Conservation (phyloP, 2,329 filamentous ascomycete species). For the Exophiala viscosa region DNA sequence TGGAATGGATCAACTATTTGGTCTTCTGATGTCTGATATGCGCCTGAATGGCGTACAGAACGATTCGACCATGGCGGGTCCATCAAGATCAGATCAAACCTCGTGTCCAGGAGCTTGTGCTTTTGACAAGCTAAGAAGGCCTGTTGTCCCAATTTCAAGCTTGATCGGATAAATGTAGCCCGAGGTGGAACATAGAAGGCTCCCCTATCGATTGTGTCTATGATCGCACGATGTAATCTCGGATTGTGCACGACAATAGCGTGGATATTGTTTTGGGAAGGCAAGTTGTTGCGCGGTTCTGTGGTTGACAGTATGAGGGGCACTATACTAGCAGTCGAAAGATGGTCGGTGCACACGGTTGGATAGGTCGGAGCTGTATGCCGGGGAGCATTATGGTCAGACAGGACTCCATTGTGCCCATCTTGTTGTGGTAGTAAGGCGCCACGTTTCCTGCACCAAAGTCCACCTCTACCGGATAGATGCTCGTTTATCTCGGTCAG, state of each 20-base stretch:
- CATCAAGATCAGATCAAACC: slow-evolving; percentile 57
- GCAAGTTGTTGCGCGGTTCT: slow-evolving; percentile 13
- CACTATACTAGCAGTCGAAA: not conserved
- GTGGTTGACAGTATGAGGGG: slow-evolving; percentile 22
- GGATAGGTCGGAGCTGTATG: slow-evolving; percentile 1
- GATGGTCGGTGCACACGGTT: not conserved
- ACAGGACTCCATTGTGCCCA: not conserved
- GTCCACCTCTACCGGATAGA: not conserved
- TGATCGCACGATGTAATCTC: not conserved
- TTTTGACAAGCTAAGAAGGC: slow-evolving; percentile 30
- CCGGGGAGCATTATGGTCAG: slow-evolving; percentile 1
- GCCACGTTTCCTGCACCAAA: slow-evolving; percentile 13
- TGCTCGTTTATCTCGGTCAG: slow-evolving; percentile 33
- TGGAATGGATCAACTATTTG: slow-evolving; percentile 28
- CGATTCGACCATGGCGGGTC: slow-evolving; percentile 64
- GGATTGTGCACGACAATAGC: slow-evolving; percentile 19
- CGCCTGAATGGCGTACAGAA: slow-evolving; percentile 52
- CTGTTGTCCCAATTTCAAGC: slow-evolving; percentile 32
- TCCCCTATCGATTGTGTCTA: slow-evolving; percentile 25
- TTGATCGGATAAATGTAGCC: slow-evolving; percentile 47
- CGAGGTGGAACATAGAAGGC: slow-evolving; percentile 47
- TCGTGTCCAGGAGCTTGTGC: slow-evolving; percentile 20
- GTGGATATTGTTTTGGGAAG: slow-evolving; percentile 6
- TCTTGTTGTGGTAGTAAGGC: not conserved
- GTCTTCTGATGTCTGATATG: slow-evolving; percentile 42